phyloP scores from a whole-genome alignment of 2,329 filamentous ascomycete species.

The Gremmenia infestans region DNA sequence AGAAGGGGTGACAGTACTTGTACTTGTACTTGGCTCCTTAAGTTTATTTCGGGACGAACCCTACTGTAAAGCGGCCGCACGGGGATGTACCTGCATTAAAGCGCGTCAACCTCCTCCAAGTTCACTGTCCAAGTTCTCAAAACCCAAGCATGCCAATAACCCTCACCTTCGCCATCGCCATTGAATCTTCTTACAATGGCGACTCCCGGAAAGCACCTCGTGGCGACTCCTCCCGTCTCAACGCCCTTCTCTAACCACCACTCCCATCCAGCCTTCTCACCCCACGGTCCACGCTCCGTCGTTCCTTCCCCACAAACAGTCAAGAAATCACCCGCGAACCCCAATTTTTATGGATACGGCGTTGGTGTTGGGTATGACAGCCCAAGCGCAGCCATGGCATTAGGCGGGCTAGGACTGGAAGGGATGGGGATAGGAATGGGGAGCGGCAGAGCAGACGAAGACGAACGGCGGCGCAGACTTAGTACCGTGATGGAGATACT shows the following conservation, averaged over 20 bases:
- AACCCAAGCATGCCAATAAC: neutral
- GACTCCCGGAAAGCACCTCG: conserved; percentile 24
- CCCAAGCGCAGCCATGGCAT: conserved; percentile 57
- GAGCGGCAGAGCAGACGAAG: conserved; percentile 39
- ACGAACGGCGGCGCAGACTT: conserved; percentile 45
- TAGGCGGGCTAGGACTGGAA: conserved; percentile 49
- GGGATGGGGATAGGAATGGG: conserved; percentile 25
- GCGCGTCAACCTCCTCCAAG: neutral
- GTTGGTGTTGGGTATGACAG: conserved; percentile 51
- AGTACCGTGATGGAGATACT: conserved; percentile 28
- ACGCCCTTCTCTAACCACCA: conserved; percentile 53
- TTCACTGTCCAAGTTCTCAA: too few relatives aligned
- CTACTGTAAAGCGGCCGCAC: neutral
- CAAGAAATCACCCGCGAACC: conserved; percentile 51
- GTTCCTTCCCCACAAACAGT: conserved; percentile 58
- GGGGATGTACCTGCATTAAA: neutral
- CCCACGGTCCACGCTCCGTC: conserved; percentile 41
- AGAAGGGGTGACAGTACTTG: too few relatives aligned
- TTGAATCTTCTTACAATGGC: conserved; percentile 22
- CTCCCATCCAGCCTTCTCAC: conserved; percentile 51
- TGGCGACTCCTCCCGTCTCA: conserved; percentile 59
- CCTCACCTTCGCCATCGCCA: neutral
- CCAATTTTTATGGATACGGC: conserved; percentile 37
- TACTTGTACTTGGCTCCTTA: too few relatives aligned
- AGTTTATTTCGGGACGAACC: too few relatives aligned